phyloP scores from a whole-genome alignment of 2,329 filamentous ascomycete species.

The Diaporthe batatas region DNA sequence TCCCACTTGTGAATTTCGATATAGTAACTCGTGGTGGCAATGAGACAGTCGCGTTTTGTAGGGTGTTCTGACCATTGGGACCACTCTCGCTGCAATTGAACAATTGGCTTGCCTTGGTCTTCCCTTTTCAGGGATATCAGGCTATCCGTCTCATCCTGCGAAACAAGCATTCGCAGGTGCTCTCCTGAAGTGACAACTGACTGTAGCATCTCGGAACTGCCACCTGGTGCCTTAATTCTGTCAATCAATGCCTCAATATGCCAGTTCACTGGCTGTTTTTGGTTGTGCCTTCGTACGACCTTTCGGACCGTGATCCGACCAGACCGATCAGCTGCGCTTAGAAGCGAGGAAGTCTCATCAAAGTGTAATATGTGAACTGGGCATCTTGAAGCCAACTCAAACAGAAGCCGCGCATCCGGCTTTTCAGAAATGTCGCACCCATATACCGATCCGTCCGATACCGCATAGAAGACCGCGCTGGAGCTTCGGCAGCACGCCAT shows the following conservation, averaged over 20 bases:
- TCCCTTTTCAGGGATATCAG: not conserved
- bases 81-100: not conserved
- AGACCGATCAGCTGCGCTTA: slow-evolving; percentile 43
- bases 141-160: not conserved
- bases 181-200: not conserved
- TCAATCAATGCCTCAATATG: not conserved
- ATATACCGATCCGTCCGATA: slow-evolving; percentile 45
- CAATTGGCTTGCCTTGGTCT: not conserved
- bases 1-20: not conserved
- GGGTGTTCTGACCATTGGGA: not conserved
- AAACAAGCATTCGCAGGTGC: not conserved
- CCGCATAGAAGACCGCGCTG: slow-evolving; percentile 43
- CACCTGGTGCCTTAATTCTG: not conserved
- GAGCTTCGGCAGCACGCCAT: slow-evolving; percentile 38
- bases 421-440: slow-evolving; percentile 39
- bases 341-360: slow-evolving; percentile 39
- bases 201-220: not conserved
- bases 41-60: not conserved
- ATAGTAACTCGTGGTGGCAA: not conserved
- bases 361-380: slow-evolving; percentile 42
- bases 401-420: not conserved
- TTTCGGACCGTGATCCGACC: slow-evolving; percentile 39
- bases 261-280: not conserved
- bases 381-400: not conserved
- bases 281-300: not conserved